Base-by-base conservation (phyloP, 148 eudicot species). In the Fallopia convolvulus region DNA sequence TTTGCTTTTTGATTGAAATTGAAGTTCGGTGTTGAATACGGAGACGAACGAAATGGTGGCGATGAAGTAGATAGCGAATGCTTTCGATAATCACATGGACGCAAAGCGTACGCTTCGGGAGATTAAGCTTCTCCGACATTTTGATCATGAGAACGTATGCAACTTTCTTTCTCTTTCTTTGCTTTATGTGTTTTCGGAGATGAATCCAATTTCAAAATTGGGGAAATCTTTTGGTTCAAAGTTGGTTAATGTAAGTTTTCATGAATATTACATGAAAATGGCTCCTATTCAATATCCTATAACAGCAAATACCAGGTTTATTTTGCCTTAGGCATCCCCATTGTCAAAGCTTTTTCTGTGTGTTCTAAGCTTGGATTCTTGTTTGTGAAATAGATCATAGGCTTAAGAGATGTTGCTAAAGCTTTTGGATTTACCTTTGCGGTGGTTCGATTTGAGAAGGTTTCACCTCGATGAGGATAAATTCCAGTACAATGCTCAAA, bases 1-100 rank as follows among this genome's bases (percentile, higher is more conserved):
- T 42, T 73, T 2, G 53, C 26, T 14, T 70, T 40, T 40, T n/a
- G 40, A 23, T 82, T 39, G 78, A 39, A 39, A n/a, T 14, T 79
- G 84, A 70, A 92, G 99, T 74, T 94, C 99, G 70, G 87, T 89
- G n/a, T n/a, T n/a, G n/a, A n/a, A n/a, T n/a, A n/a, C n/a, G n/a
- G n/a, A n/a, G n/a, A n/a, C n/a, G n/a, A 88, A 85, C 60, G 97
- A 93, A 86, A 89, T 88, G 93, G 93, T 94, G 72, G 98, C 98
- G 21, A 82, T 94, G 77, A 94, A 94, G 88, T 92, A 92, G 91
- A 94, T 94, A 18, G 93, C 93, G 0, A 92, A 94, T 77, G 98
- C 98, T 44, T 94, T 94, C 20, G 98, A 94, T 79, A 89, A 94
- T 83, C 87, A 83, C 72, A 89, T 94, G 97, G 97, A 94, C 70